Evolutionary conservation across 2,329 filamentous ascomycete genomes (phyloP), one percentile per base, ranked within the genome.

Genomic region (Aureobasidium subglaciale): DNA sequence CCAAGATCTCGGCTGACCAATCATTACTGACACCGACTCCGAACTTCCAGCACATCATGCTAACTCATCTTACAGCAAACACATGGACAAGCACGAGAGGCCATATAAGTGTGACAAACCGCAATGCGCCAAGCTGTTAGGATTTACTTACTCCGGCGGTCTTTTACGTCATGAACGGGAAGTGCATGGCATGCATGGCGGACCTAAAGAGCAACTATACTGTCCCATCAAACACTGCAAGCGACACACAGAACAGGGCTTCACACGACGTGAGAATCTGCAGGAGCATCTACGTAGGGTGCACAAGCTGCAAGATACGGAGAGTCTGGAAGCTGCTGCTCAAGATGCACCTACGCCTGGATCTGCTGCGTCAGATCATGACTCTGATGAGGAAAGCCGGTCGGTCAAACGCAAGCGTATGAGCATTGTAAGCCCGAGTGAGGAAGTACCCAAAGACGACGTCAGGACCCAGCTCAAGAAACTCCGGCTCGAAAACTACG

Each of bases 51-150:
- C 35, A 43, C 41, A 35, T 25, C 50, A 55, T 60, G 53, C 62
- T 66, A 56, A 66, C 60, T 43, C 54, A 42, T 56, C 58, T 32
- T 52, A 59, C 61, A 95, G 90, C 68, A 96, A 97, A 74, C 92
- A 97, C 69, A 96, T 96, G 91, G 92, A 97, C 73, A 96, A 96
- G 70, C 92, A 97, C 69, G 90, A 96, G 63, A 81, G 92, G 11
- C 92, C 92, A 1, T 97, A 96, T 68, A 88, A 90, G 65, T 97
- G 92, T 70, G 78, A 76, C 20, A 84, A 86, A 40, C 79, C 82
- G n/a, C 87, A 87, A 34, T 96, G 92, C 71, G 89, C 92, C 65
- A 96, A 96, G 65, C 80, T 96, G 0, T 88, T 88, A 52, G 92
- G 92, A 1, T 97, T 97, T 70, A 97, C 92, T 1, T 97, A 97